Base-by-base conservation (phyloP, 1,284 basidiomycete species). In the Abortiporus biennis region DNA sequence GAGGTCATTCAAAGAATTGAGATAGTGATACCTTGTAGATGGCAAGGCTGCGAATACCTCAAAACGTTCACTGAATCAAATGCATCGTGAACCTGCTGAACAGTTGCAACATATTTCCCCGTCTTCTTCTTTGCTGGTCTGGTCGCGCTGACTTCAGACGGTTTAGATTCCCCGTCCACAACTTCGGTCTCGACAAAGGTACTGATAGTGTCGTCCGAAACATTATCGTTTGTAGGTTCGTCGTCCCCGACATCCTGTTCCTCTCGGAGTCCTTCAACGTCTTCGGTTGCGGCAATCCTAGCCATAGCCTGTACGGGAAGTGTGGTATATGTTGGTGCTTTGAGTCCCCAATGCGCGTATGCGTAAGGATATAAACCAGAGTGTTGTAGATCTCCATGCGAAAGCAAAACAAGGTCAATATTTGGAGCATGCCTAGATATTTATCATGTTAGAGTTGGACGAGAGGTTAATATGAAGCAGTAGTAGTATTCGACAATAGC, bases 231-330 rank as follows among this genome's bases (percentile, higher is more conserved):
- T 8, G 21, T 5, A 21, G 29, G 40, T 8, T 36, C 17, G 31
- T 52, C 52, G n/a, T 51, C 55, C 8, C 49, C 53, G 8, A 90
- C 69, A 41, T 84, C 78, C 52, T 88, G 74, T 58, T 93, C 87
- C 33, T 85, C 77, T 34, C 89, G 73, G 45, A 88, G 75, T 19
- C 80, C 80, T 54, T 92, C 88, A 0, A 84, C 72, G 50, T 94
- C 91, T 57, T 94, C 87, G 2, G 84, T 74, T 4, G 84, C 83
- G 21, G 92, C 91, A 36, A 97, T 88, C 24, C 92, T 77, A 2
- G 90, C 95, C 88, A 95, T 97, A 43, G 94, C 92, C 52, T 96
- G 92, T 0, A 96, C 92, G 17, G 96, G 95, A 36, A 99, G 77
- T 1, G 95, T 96, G 0, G 91, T 88, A 62, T 98, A 99, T n/a